These are phyloP conservation scores for Pythium folliculosum DNA, from an alignment of 352 stramenopile genomes.

Conservation along the genomic window DNA sequence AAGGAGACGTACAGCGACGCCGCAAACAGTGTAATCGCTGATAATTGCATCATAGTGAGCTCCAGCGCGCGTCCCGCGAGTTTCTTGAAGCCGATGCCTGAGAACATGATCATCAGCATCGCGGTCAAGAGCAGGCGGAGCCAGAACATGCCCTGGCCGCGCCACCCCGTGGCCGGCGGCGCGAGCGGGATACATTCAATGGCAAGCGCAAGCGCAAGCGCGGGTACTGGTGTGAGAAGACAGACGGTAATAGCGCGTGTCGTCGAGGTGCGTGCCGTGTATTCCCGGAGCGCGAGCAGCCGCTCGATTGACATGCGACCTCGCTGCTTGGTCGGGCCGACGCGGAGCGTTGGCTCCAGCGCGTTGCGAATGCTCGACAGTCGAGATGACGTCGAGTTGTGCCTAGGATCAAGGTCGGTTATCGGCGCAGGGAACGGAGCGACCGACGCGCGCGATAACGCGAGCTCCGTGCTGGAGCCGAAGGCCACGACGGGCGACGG, in stretches of 20 bases:
- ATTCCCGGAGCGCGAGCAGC: constrained; percentile 14
- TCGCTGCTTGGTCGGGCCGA: background rate
- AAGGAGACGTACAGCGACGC: background rate
- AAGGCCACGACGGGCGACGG: background rate
- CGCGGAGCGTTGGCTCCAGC: background rate
- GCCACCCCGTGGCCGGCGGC: background rate
- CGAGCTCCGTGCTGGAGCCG: background rate
- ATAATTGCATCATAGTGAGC: background rate
- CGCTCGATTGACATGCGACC: constrained; percentile 10
- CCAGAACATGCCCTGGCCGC: constrained; percentile 11
- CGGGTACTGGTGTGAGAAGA: constrained; percentile 8
- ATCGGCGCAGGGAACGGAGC: background rate
- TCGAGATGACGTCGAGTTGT: background rate
- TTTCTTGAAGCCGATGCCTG: background rate
- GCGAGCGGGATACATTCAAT: constrained; percentile 14
- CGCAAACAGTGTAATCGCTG: background rate
- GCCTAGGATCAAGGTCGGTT: background rate
- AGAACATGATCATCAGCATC: background rate
- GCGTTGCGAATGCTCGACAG: background rate
- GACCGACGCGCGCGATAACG: background rate
- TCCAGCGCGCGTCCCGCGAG: background rate
- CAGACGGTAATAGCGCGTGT: background rate
- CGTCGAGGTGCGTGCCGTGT: constrained; percentile 1
- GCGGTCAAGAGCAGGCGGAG: background rate
- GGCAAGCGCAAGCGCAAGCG: background rate